Conservation (phyloP, 768 basidiomycete genomes). For the Crassisporium funariophilum region DNA sequence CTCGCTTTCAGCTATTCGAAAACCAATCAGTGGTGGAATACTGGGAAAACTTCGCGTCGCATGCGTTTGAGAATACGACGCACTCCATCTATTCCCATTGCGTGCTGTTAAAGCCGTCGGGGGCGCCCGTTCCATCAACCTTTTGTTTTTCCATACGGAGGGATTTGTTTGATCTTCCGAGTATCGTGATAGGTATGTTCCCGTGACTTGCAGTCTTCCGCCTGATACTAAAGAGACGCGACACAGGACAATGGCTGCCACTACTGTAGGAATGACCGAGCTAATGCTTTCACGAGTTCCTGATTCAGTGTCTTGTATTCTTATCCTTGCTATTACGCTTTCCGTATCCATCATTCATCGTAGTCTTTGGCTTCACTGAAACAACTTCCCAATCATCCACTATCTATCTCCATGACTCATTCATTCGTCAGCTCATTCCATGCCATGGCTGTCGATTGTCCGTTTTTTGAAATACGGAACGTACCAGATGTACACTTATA, state of each 20-base stretch:
- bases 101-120: conserved; percentile 82
- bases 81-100: conserved; percentile 95
- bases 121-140: conserved; percentile 84
- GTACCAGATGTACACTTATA: conserved; percentile 1
- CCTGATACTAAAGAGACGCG: background rate
- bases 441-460: background rate
- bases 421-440: background rate
- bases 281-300: conserved; percentile 20
- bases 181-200: conserved; percentile 78
- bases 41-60: conserved; percentile 95
- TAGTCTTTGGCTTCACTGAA: conserved; percentile 1
- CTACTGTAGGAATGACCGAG: conserved; percentile 49
- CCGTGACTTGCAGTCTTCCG: conserved; percentile 5
- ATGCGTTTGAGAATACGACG: conserved; percentile 97
- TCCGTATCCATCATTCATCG: conserved; percentile 10
- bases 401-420: background rate
- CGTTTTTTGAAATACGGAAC: background rate
- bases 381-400: background rate
- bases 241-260: conserved; percentile 86
- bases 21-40: conserved; percentile 94
- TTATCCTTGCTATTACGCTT: conserved; percentile 19
- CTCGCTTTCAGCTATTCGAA: conserved; percentile 73
- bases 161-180: conserved; percentile 89
- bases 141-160: conserved; percentile 96
- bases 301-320: conserved; percentile 20